Evolutionary conservation across 495 filamentous ascomycete genomes (phyloP).

Genomic region (Cercophora scortea): DNA sequence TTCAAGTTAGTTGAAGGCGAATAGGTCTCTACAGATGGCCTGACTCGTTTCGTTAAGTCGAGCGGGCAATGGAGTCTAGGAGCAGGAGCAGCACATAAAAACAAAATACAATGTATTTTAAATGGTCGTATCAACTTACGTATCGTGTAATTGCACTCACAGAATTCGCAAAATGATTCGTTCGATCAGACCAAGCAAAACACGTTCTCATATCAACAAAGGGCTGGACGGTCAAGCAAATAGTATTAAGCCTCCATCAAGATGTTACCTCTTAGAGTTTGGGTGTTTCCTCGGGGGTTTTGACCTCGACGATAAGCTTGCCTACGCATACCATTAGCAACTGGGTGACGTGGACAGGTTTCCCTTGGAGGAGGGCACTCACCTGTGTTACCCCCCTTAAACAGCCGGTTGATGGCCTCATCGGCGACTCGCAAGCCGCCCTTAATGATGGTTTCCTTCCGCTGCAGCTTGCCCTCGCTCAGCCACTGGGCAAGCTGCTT

Average conservation of each 20-base stretch:
- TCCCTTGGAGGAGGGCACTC: conserved; percentile 7
- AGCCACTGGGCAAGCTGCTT: conserved; percentile 44
- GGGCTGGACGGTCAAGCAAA: background rate
- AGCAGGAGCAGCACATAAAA: background rate
- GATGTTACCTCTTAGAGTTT: conserved; percentile 5
- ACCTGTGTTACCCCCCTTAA: conserved; percentile 50
- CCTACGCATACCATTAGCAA: conserved; percentile 2
- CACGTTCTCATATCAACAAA: background rate
- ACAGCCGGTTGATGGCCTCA: conserved; percentile 40
- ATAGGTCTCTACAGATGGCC: background rate
- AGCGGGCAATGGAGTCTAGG: background rate
- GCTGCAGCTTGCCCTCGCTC: conserved; percentile 46
- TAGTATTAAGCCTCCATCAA: background rate
- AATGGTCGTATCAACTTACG: background rate
- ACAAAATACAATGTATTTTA: background rate
- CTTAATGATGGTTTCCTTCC: conserved; percentile 49
- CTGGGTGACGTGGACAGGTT: background rate
- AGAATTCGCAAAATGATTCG: background rate
- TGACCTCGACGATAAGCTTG: conserved; percentile 24
- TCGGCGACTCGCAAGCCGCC: conserved; percentile 45
- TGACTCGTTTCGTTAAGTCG: background rate
- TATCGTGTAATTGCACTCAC: background rate
- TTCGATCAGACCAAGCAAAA: background rate
- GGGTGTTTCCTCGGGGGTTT: conserved; percentile 13
- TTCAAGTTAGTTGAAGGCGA: no score